Percentiles rank a stretch among this genome's conserved stretches.
These are phyloP conservation scores for Exophiala oligosperma DNA, from an alignment of 2,329 filamentous ascomycete genomes.

Conservation along the genomic window DNA sequence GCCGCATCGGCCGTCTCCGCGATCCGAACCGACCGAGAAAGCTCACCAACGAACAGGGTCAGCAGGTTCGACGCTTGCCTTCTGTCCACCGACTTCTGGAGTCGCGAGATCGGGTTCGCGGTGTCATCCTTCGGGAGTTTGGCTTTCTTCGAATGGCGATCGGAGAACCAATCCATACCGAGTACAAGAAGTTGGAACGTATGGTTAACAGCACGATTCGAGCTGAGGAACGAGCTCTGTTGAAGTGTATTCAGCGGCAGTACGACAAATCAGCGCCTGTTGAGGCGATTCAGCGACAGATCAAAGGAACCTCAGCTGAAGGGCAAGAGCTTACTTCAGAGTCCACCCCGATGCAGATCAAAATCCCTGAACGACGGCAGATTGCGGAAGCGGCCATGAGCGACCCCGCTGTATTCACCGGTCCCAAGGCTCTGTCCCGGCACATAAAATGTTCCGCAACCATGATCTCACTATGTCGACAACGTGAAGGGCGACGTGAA, in stretches of 20 bases:
- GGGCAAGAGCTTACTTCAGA: not conserved
- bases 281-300: constrained; percentile 5
- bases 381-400: constrained; percentile 5
- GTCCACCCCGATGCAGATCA: not conserved
- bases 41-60: not conserved
- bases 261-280: constrained; percentile 1
- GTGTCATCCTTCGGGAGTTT: constrained; percentile 2
- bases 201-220: constrained; percentile 4
- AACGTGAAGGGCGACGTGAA: not conserved
- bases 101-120: constrained; percentile 4
- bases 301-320: not conserved
- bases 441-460: constrained; percentile 6
- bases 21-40: constrained; percentile 6
- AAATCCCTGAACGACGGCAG: constrained; percentile 6
- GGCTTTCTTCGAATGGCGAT: not conserved
- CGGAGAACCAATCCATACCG: constrained; percentile 1
- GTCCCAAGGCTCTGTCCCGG: not conserved
- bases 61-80: not conserved
- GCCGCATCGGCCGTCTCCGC: constrained; percentile 7
- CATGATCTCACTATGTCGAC: constrained; percentile 6
- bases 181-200: constrained; percentile 2
- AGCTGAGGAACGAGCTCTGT: constrained; percentile 2
- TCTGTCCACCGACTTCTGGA: not conserved
- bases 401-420: constrained; percentile 1
- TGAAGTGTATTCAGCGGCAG: constrained; percentile 3